Percentiles rank a stretch among this genome's conserved stretches.
phyloP scores from a whole-genome alignment of 768 basidiomycete genomes.

The Peribolospora kevripleyi region DNA sequence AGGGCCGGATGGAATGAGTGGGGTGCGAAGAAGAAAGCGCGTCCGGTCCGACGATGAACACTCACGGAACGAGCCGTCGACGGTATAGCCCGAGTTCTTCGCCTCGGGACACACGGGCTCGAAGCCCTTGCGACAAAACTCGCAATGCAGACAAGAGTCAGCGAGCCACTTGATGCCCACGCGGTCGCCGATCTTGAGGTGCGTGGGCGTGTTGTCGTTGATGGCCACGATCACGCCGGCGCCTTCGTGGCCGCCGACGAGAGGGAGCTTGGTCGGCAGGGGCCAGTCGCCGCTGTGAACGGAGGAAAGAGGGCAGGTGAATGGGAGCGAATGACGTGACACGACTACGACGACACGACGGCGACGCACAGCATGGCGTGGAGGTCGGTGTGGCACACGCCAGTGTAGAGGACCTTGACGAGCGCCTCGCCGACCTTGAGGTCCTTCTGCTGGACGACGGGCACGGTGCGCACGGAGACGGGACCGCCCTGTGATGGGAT shows the following conservation, averaged over 20 bases:
- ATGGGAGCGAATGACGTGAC: no score
- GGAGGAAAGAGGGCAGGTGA: no score
- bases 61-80: constrained; percentile 27
- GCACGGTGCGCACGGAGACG: not conserved
- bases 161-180: constrained; percentile 8
- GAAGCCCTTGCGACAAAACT: constrained; percentile 8
- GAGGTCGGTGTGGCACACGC: constrained; percentile 25
- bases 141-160: constrained; percentile 1
- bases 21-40: not conserved
- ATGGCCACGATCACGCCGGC: constrained; percentile 62
- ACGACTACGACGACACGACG: no score
- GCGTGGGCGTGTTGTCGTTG: constrained; percentile 34
- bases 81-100: constrained; percentile 36
- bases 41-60: not conserved
- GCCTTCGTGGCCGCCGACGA: constrained; percentile 61
- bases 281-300: constrained; percentile 43
- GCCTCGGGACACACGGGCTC: constrained; percentile 6
- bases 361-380: constrained; percentile 30
- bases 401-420: not conserved
- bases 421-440: constrained; percentile 2
- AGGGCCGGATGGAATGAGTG: not conserved
- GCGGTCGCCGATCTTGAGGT: constrained; percentile 23
- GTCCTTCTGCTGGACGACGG: constrained; percentile 2
- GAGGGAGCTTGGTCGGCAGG: constrained; percentile 32
- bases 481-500: not conserved